Conservation (phyloP, 352 stramenopile species). For the Elongisporangium anandrum region DNA sequence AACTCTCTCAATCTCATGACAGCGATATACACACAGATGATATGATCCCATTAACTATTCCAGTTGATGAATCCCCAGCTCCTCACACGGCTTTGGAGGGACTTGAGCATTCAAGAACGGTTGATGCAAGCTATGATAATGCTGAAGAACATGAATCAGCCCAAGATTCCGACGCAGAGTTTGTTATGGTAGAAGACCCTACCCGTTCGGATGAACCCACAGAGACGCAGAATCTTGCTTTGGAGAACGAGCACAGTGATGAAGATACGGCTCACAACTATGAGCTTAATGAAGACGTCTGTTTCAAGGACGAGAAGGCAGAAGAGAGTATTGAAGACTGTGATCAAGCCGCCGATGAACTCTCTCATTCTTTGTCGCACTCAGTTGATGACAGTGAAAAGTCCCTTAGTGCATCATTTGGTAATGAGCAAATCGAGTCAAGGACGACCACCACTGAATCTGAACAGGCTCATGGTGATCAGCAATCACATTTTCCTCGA, state of each 20-base stretch:
- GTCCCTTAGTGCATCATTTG: neutral
- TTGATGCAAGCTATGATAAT: constrained; percentile 17
- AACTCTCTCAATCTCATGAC: no score
- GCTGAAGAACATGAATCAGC: constrained; percentile 11
- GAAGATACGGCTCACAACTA: neutral
- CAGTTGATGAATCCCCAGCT: no score
- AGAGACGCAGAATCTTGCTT: neutral
- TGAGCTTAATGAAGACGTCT: neutral
- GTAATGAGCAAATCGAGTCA: neutral
- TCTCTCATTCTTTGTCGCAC: neutral
- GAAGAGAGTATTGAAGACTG: neutral
- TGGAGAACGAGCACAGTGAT: neutral
- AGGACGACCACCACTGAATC: no score
- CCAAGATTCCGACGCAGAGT: constrained; percentile 9
- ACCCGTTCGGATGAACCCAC: neutral
- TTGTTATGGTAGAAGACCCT: neutral
- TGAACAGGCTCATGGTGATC: constrained; percentile 10
- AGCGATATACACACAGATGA: no score
- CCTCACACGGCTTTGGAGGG: no score
- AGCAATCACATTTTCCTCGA: constrained; percentile 16
- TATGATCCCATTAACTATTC: no score
- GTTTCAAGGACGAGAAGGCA: neutral
- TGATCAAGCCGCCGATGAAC: neutral
- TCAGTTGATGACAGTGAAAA: neutral
- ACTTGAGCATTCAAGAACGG: no score